Percentiles rank a stretch among this genome's conserved stretches.
Conservation (phyloP, 2,329 filamentous ascomycete genomes). For the Cytospora piceae region DNA sequence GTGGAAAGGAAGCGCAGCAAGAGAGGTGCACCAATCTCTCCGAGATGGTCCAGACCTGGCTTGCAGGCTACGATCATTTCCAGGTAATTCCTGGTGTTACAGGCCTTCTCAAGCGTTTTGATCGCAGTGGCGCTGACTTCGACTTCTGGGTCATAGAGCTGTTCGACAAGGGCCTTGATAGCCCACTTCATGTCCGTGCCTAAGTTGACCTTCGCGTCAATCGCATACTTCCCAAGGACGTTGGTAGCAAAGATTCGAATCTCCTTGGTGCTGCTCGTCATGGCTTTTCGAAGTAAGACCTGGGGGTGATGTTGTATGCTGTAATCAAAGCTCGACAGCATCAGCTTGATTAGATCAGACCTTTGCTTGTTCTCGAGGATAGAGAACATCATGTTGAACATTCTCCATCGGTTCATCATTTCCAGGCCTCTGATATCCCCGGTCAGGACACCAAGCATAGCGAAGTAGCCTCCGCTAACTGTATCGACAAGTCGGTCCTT, state of each 20-base stretch:
- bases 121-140: conserved; percentile 96
- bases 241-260: conserved; percentile 91
- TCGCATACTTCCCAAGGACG: conserved; percentile 84
- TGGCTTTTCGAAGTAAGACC: conserved; percentile 88
- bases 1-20: conserved; percentile 92
- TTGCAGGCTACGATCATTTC: conserved; percentile 97
- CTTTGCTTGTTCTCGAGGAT: conserved; percentile 90
- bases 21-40: conserved; percentile 93
- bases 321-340: conserved; percentile 92
- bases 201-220: conserved; percentile 49
- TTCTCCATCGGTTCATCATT: conserved; percentile 93
- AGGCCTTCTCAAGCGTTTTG: conserved; percentile 96
- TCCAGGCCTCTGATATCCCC: conserved; percentile 80
- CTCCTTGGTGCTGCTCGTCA: conserved; percentile 88
- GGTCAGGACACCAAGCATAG: conserved; percentile 86
- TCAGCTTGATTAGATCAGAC: conserved; percentile 85
- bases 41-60: conserved; percentile 90
- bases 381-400: conserved; percentile 99
- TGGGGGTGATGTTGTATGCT: conserved; percentile 85
- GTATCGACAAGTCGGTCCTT: conserved; percentile 82
- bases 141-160: conserved; percentile 95
- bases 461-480: conserved; percentile 89
- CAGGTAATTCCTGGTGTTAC: conserved; percentile 86
- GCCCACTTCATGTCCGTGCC: conserved; percentile 84
- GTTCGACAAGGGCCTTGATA: conserved; percentile 94